Conservation (phyloP, 768 basidiomycete species). For the Tremella yokohamensis region DNA sequence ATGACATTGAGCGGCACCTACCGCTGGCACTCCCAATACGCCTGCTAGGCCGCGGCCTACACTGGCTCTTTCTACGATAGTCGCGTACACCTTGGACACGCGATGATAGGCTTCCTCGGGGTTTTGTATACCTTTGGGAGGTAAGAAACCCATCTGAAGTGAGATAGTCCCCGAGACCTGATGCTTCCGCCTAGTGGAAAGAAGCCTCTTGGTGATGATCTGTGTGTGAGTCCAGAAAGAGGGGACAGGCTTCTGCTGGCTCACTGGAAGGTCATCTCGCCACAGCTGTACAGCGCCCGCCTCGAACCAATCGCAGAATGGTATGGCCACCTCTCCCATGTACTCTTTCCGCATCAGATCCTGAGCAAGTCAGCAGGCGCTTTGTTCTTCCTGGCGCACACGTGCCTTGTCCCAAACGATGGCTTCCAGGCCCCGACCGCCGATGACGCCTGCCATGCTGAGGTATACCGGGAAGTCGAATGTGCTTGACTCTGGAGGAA, state of each 20-base stretch:
- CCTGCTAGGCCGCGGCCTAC: conserved; percentile 20
- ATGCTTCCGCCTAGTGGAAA: conserved; percentile 58
- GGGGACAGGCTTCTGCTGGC: conserved; percentile 30
- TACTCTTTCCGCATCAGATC: conserved; percentile 79
- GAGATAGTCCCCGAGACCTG: conserved; percentile 59
- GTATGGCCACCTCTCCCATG: conserved; percentile 77
- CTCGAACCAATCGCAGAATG: conserved; percentile 77
- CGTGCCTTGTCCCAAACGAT: conserved; percentile 85
- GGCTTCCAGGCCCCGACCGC: conserved; percentile 61
- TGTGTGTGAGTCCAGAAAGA: conserved; percentile 33
- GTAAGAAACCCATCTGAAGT: conserved; percentile 63
- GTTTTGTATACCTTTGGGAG: conserved; percentile 16
- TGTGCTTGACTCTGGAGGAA: conserved; percentile 66
- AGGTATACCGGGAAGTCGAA: conserved; percentile 86
- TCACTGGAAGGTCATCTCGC: conserved; percentile 66
- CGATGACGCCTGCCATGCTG: conserved; percentile 57
- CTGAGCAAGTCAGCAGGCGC: conserved; percentile 47
- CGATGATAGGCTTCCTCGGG: conserved; percentile 51
- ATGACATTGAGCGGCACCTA: conserved; percentile 13
- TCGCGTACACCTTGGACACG: conserved; percentile 54
- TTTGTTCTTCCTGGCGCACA: background rate
- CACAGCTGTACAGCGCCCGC: conserved; percentile 55
- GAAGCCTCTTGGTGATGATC: conserved; percentile 55
- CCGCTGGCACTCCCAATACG: conserved; percentile 47
- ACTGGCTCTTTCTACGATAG: conserved; percentile 22